Evolutionary conservation across 805 yeast genomes (phyloP), one percentile per base, ranked within the genome.

Genomic region (Nakazawaea populi): DNA sequence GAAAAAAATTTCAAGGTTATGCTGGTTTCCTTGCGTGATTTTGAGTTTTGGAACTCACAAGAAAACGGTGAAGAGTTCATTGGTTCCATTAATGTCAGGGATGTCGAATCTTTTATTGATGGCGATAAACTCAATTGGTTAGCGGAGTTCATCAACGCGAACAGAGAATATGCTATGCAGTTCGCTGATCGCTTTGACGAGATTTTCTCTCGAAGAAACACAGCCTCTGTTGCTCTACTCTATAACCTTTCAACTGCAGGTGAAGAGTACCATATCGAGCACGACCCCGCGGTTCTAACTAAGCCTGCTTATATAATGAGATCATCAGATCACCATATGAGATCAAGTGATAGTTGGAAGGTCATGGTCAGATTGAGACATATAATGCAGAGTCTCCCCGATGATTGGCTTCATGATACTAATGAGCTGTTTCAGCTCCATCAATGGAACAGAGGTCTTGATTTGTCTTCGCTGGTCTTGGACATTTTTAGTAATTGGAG

Each of bases 281-380:
- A 87, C 55, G 98, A 94, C 59, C 95, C 98, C 0, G 82, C 88
- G 5, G 96, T 90, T 18, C 76, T 92, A 48, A 91, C 97, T 1
- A 85, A 89, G 47, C 97, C 97, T 0, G 85, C 97, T 0, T 83
- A 87, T 58, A 80, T 89, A 32, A 77, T 89, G 45, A 73, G 96
- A 48, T 77, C 90, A 3, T 77, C 84, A 2, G 73, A 75, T 18
- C 77, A 82, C 28, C 97, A 91, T 66, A 81, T 89, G 1, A 72
- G 99, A 55, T 79, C 84, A 28, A 80, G 82, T 54, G 88, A 89
- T 57, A 82, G 95, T 59, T 94, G 99, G 99, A 87, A 89, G 58
- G 77, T 91, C 24, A 72, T 89, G 42, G 81, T 89, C 1, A 74
- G 96, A 37, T 66, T 94, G 42, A 75, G 97, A 32, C 95, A 92